phyloP scores from a whole-genome alignment of 2,329 filamentous ascomycete species.

The Fusarium paranaense region DNA sequence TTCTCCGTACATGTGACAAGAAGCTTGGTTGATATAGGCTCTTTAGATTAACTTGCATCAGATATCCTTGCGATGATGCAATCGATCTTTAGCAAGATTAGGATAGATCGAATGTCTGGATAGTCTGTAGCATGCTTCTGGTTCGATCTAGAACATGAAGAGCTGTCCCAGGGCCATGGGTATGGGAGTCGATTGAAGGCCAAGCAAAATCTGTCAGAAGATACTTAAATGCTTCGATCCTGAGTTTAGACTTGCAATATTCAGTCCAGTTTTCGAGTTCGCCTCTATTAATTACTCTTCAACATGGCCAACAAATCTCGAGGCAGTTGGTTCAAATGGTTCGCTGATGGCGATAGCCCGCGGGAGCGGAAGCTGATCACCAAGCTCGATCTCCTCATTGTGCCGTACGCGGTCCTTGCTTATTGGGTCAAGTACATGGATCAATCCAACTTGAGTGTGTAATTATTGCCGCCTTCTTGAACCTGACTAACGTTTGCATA shows the following conservation, averaged over 20 bases:
- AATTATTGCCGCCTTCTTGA: not conserved
- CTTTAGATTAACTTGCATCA: not conserved
- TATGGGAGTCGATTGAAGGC: not conserved
- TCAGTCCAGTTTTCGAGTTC: not conserved
- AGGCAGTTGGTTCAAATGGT: constrained; percentile 10
- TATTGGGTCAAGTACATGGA: constrained; percentile 42
- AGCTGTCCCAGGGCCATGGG: not conserved
- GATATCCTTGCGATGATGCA: not conserved
- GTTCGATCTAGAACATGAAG: not conserved
- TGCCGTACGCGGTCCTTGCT: constrained; percentile 32
- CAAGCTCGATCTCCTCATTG: constrained; percentile 66
- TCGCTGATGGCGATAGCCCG: not conserved
- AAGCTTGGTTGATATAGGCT: not conserved
- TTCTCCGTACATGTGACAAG: not conserved
- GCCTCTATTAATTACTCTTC: not conserved
- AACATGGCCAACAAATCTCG: not conserved
- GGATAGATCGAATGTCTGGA: not conserved
- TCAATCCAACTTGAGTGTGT: constrained; percentile 32
- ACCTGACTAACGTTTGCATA: not conserved
- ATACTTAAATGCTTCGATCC: not conserved
- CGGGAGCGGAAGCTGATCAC: constrained; percentile 14
- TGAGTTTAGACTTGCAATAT: not conserved
- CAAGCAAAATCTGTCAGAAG: not conserved
- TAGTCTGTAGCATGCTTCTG: not conserved
- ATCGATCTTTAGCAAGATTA: not conserved